These are phyloP conservation scores for Syzygium aqueum DNA, from an alignment of 345 rosid species.

Conservation along the genomic window DNA sequence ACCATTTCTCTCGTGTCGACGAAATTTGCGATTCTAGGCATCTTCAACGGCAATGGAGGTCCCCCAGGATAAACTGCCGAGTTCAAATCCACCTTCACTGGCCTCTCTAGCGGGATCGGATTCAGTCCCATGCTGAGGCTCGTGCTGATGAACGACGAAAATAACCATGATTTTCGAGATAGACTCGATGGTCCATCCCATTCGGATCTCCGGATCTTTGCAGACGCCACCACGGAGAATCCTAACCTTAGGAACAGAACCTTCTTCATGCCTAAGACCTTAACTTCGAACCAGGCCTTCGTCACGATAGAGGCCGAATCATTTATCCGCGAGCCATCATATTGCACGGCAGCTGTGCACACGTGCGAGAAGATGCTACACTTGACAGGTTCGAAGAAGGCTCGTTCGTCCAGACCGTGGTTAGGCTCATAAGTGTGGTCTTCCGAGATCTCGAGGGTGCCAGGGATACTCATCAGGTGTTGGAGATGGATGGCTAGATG, in stretches of 20 bases:
- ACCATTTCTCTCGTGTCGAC: conserved; percentile 79
- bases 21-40: conserved; percentile 57
- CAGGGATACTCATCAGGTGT: conserved; percentile 62
- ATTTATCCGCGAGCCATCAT: conserved; percentile 45
- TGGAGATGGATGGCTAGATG: conserved; percentile 85
- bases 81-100: conserved; percentile 55
- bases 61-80: conserved; percentile 83
- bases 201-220: conserved; percentile 56
- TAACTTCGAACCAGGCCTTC: conserved; percentile 88
- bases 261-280: conserved; percentile 67
- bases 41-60: conserved; percentile 41
- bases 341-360: conserved; percentile 75
- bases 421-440: conserved; percentile 38
- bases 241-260: conserved; percentile 87
- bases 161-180: conserved; percentile 69
- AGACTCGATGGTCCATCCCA: conserved; percentile 65
- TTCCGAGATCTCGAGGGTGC: conserved; percentile 42
- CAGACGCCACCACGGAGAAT: conserved; percentile 59
- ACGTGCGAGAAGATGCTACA: conserved; percentile 89
- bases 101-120: conserved; percentile 27
- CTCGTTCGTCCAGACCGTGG: conserved; percentile 41
- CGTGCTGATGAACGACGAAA: conserved; percentile 61
- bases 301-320: conserved; percentile 72
- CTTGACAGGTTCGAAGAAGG: conserved; percentile 71
- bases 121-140: conserved; percentile 45